Evolutionary conservation across 2,329 filamentous ascomycete species (phyloP), one percentile per base, ranked within the genome.

Genomic region (Pyrenochaeta sp.): DNA sequence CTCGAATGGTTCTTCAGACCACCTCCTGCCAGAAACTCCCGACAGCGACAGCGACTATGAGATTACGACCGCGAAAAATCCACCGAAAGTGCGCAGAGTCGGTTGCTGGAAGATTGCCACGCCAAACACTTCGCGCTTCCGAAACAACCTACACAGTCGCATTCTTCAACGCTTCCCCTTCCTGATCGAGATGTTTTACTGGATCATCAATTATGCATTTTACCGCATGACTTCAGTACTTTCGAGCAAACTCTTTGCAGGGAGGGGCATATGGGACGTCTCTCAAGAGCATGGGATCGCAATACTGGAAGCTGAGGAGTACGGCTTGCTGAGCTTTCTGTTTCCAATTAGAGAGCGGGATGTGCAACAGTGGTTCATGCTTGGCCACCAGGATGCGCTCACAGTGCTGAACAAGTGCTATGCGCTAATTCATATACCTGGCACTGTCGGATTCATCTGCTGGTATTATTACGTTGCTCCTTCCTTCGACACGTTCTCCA

Each of bases 141-240:
- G 81, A 33, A 79, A 82, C 54, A 75, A 88, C 67, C 70, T 83
- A 43, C 87, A 89, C 69, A 87, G 84, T 56, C 80, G 86, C 21
- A 79, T 89, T 49, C 77, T 90, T 53, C 84, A 88, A 69, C 87
- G 87, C 66, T 89, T 86, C 60, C 87, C 88, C 4, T 90, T 90
- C 67, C 72, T 90, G 49, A 81, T 90, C 43, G 87, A 90, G 72
- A 90, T 90, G 86, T 89, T 90, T 71, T 90, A 90, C 76, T 90
- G 87, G 87, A 80, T 83, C 37, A 79, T 90, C 62, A 89, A 87
- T 66, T 84, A 87, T 59, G 78, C 82, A 40, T 86, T 88, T 68
- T 90, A 90, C 75, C 79, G 82, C 32, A 77, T 86, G 71, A 87
- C 85, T 7, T 81, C 83, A 14, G 75, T 81, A 14, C 70, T 82